Base-by-base conservation (phyloP, 2,329 filamentous ascomycete species). In the Penicillium sp. region DNA sequence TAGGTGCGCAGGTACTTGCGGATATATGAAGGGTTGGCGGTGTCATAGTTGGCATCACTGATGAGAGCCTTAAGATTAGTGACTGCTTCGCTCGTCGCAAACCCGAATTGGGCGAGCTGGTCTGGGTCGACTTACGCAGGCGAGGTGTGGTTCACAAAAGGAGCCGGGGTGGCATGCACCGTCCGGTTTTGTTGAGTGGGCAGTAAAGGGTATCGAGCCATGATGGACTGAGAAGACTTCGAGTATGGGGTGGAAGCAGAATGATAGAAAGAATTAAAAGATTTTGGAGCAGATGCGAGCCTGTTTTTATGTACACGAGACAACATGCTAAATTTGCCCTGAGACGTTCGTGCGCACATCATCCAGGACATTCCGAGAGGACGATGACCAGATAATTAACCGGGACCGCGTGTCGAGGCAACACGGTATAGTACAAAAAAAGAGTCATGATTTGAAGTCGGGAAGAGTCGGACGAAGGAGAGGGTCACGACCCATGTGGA, bases 1-100 rank as follows among this genome's bases (percentile, higher is more conserved):
- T 76, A 75, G 17, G 73, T 75, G 56, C 72, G 71, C 53, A 76
- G 69, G 62, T 75, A 76, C 58, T 74, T 76, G 65, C 74, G 73
- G 41, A 75, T 74, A 49, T 75, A 72, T 39, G 70, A 60, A 33
- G 73, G 72, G 57, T 75, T 73, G 53, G 73, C 72, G 42, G 74
- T 76, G 54, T 76, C 74, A 53, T 69, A 75, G 59, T 74, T 72
- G 41, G 68, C 66, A 9, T 72, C 69, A 52, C 70, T 72, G 45
- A 21, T 19, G 33, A 19, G n/a, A 37, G 6, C 32, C 32, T 59
- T 51, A 15, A 40, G 7, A 34, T 59, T 49, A 56, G 54, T 34
- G 19, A 51, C 24, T 32, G 12, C 43, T 54, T 19, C 39, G 24
- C 35, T 12, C 15, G 1, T 35, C 15, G 35, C 35, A 21, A 35